These are phyloP conservation scores for Brassica rapa DNA, from an alignment of 345 rosid genomes.

Conservation along the genomic window DNA sequence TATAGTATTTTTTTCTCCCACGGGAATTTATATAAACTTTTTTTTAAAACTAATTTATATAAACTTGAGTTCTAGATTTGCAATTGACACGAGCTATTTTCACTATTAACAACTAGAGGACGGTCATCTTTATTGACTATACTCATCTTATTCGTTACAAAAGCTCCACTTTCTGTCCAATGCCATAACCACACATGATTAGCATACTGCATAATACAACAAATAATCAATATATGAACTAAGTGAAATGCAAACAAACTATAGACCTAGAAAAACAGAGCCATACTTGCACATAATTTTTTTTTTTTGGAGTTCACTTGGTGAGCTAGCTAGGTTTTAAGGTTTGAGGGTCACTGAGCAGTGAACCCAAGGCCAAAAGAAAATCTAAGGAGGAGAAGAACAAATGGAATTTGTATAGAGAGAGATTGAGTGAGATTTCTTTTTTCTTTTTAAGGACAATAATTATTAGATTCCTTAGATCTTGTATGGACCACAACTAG, in stretches of 20 bases:
- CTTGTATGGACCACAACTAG: constrained; percentile 42
- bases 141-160: constrained; percentile 19
- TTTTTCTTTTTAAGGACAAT: constrained; percentile 38
- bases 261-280: background rate
- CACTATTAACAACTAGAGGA: constrained; percentile 31
- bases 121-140: constrained; percentile 42
- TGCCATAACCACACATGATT: constrained; percentile 17
- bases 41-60: background rate
- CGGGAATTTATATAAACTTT: background rate
- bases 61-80: constrained; percentile 24
- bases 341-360: background rate
- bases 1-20: constrained; percentile 1
- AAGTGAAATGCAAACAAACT: constrained; percentile 2
- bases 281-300: background rate
- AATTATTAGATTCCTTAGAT: constrained; percentile 47
- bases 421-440: constrained; percentile 38
- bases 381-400: background rate
- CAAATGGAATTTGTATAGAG: constrained; percentile 29
- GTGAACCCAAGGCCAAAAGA: background rate
- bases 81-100: constrained; percentile 26
- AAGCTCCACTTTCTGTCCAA: constrained; percentile 6
- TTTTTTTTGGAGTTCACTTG: background rate
- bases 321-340: constrained; percentile 6
- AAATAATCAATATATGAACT: background rate
- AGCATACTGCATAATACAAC: background rate